phyloP scores from a whole-genome alignment of 352 stramenopile genomes.

The Phytophthora syringae region DNA sequence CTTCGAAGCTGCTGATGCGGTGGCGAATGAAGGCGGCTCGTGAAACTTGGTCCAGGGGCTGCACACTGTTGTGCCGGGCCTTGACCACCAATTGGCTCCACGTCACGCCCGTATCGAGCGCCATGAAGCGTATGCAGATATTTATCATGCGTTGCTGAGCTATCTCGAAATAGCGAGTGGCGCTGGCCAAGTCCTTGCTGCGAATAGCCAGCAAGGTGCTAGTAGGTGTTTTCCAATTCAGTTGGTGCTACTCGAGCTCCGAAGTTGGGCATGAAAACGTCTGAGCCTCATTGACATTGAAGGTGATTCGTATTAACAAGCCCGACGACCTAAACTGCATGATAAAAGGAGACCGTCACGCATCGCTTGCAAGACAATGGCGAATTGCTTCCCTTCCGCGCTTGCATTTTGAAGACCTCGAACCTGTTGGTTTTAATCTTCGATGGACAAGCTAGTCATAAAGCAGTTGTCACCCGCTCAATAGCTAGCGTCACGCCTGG shows the following conservation, averaged over 20 bases:
- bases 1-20: conserved; percentile 12
- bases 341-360: too few relatives aligned
- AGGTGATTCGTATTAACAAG: neutral
- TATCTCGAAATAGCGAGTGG: neutral
- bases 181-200: neutral
- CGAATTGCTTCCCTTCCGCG: too few relatives aligned
- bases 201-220: neutral
- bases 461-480: too few relatives aligned
- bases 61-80: conserved; percentile 14
- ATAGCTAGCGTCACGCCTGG: too few relatives aligned
- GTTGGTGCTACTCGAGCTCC: too few relatives aligned
- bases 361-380: neutral
- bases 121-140: conserved; percentile 1
- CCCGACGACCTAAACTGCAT: neutral
- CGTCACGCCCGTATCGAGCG: neutral
- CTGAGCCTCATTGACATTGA: neutral
- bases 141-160: neutral
- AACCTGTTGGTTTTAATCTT: too few relatives aligned
- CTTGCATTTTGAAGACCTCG: too few relatives aligned
- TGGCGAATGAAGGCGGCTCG: neutral
- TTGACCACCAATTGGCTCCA: conserved; percentile 22
- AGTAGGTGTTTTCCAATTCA: neutral
- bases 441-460: too few relatives aligned
- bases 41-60: conserved; percentile 8
- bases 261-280: neutral